Base-by-base conservation (phyloP, 257 asterid species). In the Forsythia suspensa region DNA sequence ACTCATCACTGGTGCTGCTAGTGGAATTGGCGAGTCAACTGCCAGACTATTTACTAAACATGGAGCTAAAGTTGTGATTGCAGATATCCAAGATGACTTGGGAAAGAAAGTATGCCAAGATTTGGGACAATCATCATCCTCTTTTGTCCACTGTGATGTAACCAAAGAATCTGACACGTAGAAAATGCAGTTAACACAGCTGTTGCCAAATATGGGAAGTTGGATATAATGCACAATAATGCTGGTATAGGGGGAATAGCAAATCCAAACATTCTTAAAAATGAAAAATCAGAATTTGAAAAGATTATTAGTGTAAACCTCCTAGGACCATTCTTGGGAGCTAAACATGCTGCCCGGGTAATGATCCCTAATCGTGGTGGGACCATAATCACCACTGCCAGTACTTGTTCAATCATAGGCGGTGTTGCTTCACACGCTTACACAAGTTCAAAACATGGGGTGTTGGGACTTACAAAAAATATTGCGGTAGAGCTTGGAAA, bases 331-430 rank as follows among this genome's bases (percentile, higher is more conserved):
- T 81, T 85, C 52, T 66, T 83, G 2, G 88, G 93, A 0, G 76
- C 80, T 37, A 89, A 89, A 74, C 91, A 89, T 16, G 92, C 91
- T 0, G 89, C 91, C 0, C 71, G 86, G 0, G 86, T 70, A 21
- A 89, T 89, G 93, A 75, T 82, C 69, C 90, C 81, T 0, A 66
- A 55, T 4, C 42, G 73, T 0, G 7, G 75, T 2, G 91, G 91
- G 4, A 55, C 76, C 82, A 87, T 89, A 15, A 72, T 87, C 8
- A 13, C 71, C 15, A 82, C 85, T 0, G 83, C 82, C 0, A 87
- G 93, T 21, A 70, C 46, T 1, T 37, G 77, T 4, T 69, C 82
- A 1, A 5, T 68, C 0, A 18, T 71, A 3, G 88, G 85, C 3
- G 85, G 88, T 5, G 75, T 21, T 42, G 38, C 71, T 1, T 20